phyloP scores from a whole-genome alignment of 441 rosid genomes.

The Gossypium aridum region DNA sequence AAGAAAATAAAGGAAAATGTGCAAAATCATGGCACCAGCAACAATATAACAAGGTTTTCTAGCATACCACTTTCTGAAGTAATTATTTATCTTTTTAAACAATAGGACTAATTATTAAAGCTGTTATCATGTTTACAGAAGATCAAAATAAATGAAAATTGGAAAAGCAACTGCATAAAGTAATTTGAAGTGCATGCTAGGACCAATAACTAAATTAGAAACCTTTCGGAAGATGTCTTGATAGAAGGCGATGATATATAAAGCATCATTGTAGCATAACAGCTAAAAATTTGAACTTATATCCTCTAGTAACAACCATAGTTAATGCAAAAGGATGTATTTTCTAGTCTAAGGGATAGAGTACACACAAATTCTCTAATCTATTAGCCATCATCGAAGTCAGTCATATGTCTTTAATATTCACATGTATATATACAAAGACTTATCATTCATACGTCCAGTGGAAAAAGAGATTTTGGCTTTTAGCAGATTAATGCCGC shows the following conservation, averaged over 20 bases:
- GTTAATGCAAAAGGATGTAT: neutral
- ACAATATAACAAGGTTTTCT: neutral
- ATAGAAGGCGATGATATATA: neutral
- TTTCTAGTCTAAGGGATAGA: neutral
- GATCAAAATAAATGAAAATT: neutral
- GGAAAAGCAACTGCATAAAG: neutral
- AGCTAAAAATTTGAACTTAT: neutral
- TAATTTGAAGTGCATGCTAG: neutral
- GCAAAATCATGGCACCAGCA: neutral
- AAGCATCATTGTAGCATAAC: neutral
- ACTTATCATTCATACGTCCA: neutral
- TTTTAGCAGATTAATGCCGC: neutral
- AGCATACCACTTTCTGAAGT: neutral
- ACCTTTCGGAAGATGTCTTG: neutral
- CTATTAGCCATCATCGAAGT: neutral
- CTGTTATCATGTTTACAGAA: neutral
- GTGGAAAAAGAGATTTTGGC: neutral
- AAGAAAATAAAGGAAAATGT: neutral
- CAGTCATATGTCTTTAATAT: neutral
- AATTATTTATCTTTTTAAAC: neutral
- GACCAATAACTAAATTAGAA: neutral
- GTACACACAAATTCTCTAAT: neutral
- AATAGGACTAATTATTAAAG: neutral
- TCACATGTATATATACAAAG: neutral
- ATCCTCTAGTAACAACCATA: neutral